These are phyloP conservation scores for Pestalotiopsis fici DNA, from an alignment of 2,329 filamentous ascomycete genomes.

Conservation along the genomic window DNA sequence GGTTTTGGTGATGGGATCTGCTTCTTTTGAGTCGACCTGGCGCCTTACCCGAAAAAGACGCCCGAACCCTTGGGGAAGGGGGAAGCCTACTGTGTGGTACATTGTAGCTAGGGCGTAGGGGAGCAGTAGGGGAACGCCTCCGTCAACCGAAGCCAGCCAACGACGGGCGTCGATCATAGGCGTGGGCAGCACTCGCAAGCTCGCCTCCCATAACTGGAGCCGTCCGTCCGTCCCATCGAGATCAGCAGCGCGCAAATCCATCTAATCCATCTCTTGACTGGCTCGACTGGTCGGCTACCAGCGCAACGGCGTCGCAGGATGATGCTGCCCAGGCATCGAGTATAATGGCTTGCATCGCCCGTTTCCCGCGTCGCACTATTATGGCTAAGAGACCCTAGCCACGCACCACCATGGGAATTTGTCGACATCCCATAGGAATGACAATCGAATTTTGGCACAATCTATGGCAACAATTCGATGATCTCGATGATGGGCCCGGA, in stretches of 20 bases:
- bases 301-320: not conserved
- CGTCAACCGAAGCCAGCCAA: not conserved
- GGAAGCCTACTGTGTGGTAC: not conserved
- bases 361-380: not conserved
- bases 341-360: not conserved
- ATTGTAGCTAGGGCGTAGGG: no score
- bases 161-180: not conserved
- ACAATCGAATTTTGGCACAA: not conserved
- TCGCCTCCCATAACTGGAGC: not conserved
- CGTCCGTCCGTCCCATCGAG: not conserved
- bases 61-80: not conserved
- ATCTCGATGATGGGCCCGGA: not conserved
- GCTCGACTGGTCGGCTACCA: not conserved
- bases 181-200: not conserved
- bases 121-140: not conserved
- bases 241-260: not conserved
- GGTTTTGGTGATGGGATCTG: constrained; percentile 2
- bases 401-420: not conserved
- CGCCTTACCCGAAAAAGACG: not conserved
- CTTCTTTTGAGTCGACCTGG: not conserved
- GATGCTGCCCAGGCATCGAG: not conserved
- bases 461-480: not conserved
- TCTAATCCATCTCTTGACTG: not conserved
- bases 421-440: not conserved
- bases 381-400: not conserved